phyloP scores from a whole-genome alignment of 108 stramenopile species.

The Phaeodactylum tricornutum region DNA sequence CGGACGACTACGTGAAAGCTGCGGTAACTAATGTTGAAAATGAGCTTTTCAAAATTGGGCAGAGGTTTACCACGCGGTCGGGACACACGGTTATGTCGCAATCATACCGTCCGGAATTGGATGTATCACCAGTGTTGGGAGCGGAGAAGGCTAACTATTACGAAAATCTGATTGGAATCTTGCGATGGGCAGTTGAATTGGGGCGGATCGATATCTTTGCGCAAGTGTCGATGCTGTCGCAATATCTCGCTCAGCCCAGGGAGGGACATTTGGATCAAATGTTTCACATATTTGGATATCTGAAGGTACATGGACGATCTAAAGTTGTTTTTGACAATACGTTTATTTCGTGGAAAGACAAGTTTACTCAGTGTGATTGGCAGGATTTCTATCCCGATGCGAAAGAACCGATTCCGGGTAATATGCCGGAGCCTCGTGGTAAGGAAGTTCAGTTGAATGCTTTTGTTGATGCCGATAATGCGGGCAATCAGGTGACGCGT shows the following conservation, averaged over 20 bases:
- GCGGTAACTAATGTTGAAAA: slow-evolving; percentile 12
- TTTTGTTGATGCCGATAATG: slow-evolving; percentile 47
- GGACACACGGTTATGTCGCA: slow-evolving; percentile 18
- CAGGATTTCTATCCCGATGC: slow-evolving; percentile 13
- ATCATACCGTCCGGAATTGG: slow-evolving; percentile 10
- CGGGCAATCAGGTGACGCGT: slow-evolving; percentile 26
- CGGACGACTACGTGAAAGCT: slow-evolving; percentile 14
- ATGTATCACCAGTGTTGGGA: slow-evolving; percentile 3
- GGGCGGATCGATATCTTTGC: slow-evolving; percentile 27
- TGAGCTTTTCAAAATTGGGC: too few species aligned
- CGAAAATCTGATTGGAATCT: slow-evolving; percentile 23
- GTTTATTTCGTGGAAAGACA: neutral
- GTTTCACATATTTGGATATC: slow-evolving; percentile 18
- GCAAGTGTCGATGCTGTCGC: slow-evolving; percentile 29
- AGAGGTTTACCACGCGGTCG: too few species aligned
- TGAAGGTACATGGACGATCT: slow-evolving; percentile 8
- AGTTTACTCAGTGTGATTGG: slow-evolving; percentile 5
- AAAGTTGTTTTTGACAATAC: slow-evolving; percentile 25
- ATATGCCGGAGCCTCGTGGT: slow-evolving; percentile 24
- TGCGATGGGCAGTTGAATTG: slow-evolving; percentile 37
- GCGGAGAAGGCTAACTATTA: slow-evolving; percentile 13
- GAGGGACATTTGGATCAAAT: slow-evolving; percentile 31
- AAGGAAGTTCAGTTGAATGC: slow-evolving; percentile 7
- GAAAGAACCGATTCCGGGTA: slow-evolving; percentile 15
- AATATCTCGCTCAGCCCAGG: slow-evolving; percentile 21